Base-by-base conservation (phyloP, 352 stramenopile genomes). In the Phytophthora pseudosyringae region DNA sequence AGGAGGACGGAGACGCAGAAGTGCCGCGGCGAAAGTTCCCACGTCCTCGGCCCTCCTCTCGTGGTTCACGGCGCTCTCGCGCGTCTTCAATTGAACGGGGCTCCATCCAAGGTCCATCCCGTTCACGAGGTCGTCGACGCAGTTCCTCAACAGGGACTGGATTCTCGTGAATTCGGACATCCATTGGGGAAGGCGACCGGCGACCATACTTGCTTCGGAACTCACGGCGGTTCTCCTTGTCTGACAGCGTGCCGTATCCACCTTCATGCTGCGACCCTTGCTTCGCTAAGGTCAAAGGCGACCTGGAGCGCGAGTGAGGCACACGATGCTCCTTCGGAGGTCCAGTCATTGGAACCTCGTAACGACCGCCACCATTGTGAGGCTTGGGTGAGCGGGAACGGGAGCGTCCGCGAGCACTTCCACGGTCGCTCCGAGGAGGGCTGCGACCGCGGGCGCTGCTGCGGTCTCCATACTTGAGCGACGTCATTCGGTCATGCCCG, bases 271-370 rank as follows among this genome's bases (percentile, higher is more conserved):
- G 53, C 5, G 33, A 39, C 29, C 59, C 43, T 45, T 70, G 70
- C 25, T 71, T 71, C 43, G 35, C 52, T 15, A 62, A 36, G 0
- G 31, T 53, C 7, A 71, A 36, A 52, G 75, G 75, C 4, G 75
- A 86, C 33, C 53, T 69, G 4, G 74, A 86, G 35, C 57, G 72
- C 5, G 69, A 77, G 15, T 33, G 71, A 47, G 44, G 61, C 43
- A 40, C 16, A 4, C 49, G 54, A 26, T 59, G 64, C 41, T 71
- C 46, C 28, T 66, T 71, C 18, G 52, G 25, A 58, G 53, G 52
- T 52, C 40, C 58, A 36, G 3, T 9, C 50, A 50, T 57, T 4
- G 36, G 29, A 7, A 36, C 46, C 40, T 59, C 59, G 43, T 62
- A 67, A 32, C 40, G 67, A 18, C 62, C 44, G n/a, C 32, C 32